Base-by-base conservation (phyloP, 306 rosid species). In the Trifolium pratense region DNA sequence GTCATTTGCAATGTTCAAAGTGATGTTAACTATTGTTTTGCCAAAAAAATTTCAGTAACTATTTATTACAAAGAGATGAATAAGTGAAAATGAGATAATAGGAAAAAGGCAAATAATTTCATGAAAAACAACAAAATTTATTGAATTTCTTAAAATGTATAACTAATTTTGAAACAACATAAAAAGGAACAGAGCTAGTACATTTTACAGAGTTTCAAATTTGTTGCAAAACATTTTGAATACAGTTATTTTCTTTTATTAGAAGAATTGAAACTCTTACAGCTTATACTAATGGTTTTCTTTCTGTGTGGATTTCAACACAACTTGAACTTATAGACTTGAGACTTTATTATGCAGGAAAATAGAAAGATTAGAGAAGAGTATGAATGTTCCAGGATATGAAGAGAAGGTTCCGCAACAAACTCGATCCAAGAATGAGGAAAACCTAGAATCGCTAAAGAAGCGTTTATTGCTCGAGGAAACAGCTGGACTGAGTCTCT, bases 361-460 rank as follows among this genome's bases (percentile, higher is more conserved):
- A 84, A 86, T 78, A 37, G 98, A 86, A 51, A 93, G 72, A 84
- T 69, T 91, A 18, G 85, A 82, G 17, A 88, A 79, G 88, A 81
- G 57, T 66, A 81, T 87, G 71, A 86, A 75, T 51, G 89, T 84
- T 34, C 39, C 87, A 21, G 92, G 97, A 13, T 93, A 93, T 86
- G 85, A 67, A 77, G 94, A 93, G 71, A 93, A 91, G 87, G 94
- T 84, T 46, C 84, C 84, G 0, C 53, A 73, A 7, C 70, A 85
- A 13, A 77, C 88, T 48, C 87, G 86, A 65, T 80, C 82, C 2
- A 91, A 86, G 59, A 75, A 91, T 45, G 79, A 71, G n/a, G 82
- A 83, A 20, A 93, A 88, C 88, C 84, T 91, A 6, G 81, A 82
- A 49, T 81, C 92, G 21, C 90, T 89, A 73, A 88, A 88, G 84